A percentile compares a stretch with the other conserved stretches of the same genome.
Conservation (phyloP, 805 yeast species). For the Saturnispora halmiae region DNA sequence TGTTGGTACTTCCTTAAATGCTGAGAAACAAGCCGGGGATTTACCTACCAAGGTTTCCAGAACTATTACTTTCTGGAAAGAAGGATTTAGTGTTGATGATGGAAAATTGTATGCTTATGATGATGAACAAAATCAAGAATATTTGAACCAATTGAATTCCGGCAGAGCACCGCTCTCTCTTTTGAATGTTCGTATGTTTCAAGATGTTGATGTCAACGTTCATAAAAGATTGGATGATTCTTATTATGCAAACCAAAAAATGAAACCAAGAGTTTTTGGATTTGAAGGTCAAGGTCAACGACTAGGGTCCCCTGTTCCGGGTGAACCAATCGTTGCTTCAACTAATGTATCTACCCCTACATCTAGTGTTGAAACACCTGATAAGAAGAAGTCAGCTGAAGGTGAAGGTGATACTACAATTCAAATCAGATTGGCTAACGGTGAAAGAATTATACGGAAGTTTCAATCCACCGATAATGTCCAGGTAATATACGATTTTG, state of each 20-base stretch:
- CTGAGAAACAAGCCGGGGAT: conserved; percentile 15
- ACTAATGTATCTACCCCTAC: no score
- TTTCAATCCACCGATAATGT: conserved; percentile 62
- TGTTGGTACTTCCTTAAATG: conserved; percentile 17
- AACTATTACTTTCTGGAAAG: conserved; percentile 89
- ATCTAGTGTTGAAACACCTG: no score
- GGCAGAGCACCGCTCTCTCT: conserved; percentile 88
- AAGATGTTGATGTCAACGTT: conserved; percentile 89
- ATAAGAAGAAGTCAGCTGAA: conserved; percentile 10
- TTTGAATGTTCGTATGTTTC: conserved; percentile 77
- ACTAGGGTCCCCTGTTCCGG: conserved; percentile 84
- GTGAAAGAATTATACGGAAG: conserved; percentile 55
- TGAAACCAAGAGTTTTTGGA: conserved; percentile 43
- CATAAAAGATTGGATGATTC: conserved; percentile 73
- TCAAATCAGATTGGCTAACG: conserved; percentile 79
- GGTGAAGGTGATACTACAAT: conserved; percentile 53
- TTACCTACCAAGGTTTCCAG: conserved; percentile 44
- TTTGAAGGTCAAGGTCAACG: conserved; percentile 75
- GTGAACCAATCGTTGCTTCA: conserved; percentile 36
- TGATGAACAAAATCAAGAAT: conserved; percentile 79
- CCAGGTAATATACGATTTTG: conserved; percentile 58
- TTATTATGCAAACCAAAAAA: conserved; percentile 45
- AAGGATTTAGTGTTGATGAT: conserved; percentile 92
- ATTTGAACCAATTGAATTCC: conserved; percentile 68
- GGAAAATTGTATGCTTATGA: conserved; percentile 82